Percentiles rank a stretch among this genome's conserved stretches.
Conservation (phyloP, 306 rosid genomes). For the Prunus padus region DNA sequence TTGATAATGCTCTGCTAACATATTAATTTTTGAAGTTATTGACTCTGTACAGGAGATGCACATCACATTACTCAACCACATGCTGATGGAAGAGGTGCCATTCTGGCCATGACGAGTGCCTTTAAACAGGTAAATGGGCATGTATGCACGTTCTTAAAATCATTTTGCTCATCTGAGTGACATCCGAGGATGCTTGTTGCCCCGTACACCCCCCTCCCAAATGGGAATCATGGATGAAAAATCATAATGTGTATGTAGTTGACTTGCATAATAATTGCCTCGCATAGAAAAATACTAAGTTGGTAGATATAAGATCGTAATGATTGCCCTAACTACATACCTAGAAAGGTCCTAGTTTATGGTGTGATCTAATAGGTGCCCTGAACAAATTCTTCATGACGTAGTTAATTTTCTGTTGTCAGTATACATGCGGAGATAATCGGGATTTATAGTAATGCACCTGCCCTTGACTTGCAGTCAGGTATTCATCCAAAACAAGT, state of each 20-base stretch:
- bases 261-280: slow-evolving; percentile 1
- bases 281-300: background rate
- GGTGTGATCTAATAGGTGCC: background rate
- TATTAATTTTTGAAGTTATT: slow-evolving; percentile 28
- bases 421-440: background rate
- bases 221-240: background rate
- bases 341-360: background rate
- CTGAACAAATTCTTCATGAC: background rate
- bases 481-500: slow-evolving; percentile 75
- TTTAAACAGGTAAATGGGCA: slow-evolving; percentile 64
- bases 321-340: slow-evolving; percentile 2
- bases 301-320: slow-evolving; percentile 6
- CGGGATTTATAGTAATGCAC: slow-evolving; percentile 4
- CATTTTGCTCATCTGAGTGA: background rate
- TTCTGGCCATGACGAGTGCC: slow-evolving; percentile 87
- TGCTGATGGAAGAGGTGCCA: slow-evolving; percentile 84
- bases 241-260: background rate
- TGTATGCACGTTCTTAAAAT: background rate
- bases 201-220: too few relatives aligned
- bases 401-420: background rate
- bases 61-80: slow-evolving; percentile 94
- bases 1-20: slow-evolving; percentile 7
- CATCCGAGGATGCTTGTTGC: background rate
- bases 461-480: slow-evolving; percentile 51
- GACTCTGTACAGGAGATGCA: slow-evolving; percentile 69